These are phyloP conservation scores for Ceratocystis diversiconidia DNA, from an alignment of 2,329 filamentous ascomycete genomes.

Conservation along the genomic window DNA sequence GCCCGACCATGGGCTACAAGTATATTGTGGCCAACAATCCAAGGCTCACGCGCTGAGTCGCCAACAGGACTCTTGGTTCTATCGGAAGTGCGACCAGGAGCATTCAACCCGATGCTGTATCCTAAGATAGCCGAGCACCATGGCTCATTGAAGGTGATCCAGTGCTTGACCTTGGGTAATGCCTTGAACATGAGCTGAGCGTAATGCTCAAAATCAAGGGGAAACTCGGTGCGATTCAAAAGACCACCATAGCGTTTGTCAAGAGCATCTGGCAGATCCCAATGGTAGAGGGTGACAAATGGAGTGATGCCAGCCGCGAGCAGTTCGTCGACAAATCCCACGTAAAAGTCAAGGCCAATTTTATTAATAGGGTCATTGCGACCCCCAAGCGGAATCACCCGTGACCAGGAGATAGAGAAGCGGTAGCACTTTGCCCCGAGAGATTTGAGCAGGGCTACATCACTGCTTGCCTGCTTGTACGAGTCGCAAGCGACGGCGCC, in stretches of 20 bases:
- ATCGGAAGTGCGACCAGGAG: conserved; percentile 70
- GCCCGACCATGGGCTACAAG: conserved; percentile 67
- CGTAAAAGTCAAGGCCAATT: conserved; percentile 62
- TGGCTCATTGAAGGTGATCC: conserved; percentile 86
- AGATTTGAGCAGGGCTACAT: conserved; percentile 62
- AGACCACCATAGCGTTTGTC: conserved; percentile 71
- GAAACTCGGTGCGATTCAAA: conserved; percentile 68
- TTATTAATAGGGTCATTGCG: conserved; percentile 71
- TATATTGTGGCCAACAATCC: conserved; percentile 69
- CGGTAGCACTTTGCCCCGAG: conserved; percentile 64
- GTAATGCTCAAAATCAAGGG: conserved; percentile 67
- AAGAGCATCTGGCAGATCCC: conserved; percentile 69
- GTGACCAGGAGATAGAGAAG: conserved; percentile 74
- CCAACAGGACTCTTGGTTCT: conserved; percentile 55
- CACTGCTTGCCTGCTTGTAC: conserved; percentile 64
- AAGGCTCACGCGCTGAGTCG: conserved; percentile 63
- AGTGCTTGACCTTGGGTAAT: conserved; percentile 65
- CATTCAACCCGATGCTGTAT: conserved; percentile 63
- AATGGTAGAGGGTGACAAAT: conserved; percentile 74
- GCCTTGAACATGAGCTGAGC: conserved; percentile 61
- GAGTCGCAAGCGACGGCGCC: conserved; percentile 74
- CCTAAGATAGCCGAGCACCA: conserved; percentile 74
- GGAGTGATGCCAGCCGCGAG: conserved; percentile 63
- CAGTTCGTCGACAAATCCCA: conserved; percentile 64
- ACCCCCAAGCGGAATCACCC: conserved; percentile 74